These are phyloP conservation scores for Candida methanosorbosa DNA, from an alignment of 805 yeast species.

Conservation along the genomic window DNA sequence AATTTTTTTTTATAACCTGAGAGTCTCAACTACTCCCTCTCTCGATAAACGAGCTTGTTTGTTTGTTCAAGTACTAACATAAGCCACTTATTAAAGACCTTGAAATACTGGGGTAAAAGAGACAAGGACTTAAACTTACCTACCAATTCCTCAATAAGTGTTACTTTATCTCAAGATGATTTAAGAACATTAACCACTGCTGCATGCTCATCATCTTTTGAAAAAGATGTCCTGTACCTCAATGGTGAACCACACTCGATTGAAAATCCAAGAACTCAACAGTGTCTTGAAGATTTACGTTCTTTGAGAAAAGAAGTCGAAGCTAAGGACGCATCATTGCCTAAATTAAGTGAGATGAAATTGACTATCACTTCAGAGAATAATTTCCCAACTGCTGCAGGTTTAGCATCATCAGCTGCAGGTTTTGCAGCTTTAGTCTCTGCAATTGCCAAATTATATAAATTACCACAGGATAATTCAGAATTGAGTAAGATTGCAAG, in stretches of 20 bases:
- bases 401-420: constrained; percentile 95
- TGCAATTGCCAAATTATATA: constrained; percentile 78
- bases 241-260: constrained; percentile 80
- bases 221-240: constrained; percentile 67
- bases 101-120: constrained; percentile 98
- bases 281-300: constrained; percentile 73
- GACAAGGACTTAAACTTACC: constrained; percentile 85
- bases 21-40: too few relatives aligned
- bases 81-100: constrained; percentile 37
- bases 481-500: constrained; percentile 92
- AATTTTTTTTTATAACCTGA: too few relatives aligned
- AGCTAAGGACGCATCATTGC: constrained; percentile 39
- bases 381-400: constrained; percentile 99
- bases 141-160: constrained; percentile 92
- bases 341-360: constrained; percentile 53
- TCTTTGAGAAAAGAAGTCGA: constrained; percentile 57
- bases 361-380: constrained; percentile 85
- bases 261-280: constrained; percentile 51
- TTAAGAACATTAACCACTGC: constrained; percentile 89
- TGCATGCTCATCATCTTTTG: constrained; percentile 49
- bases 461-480: constrained; percentile 76
- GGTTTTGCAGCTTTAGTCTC: constrained; percentile 95
- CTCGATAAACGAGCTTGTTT: background rate
- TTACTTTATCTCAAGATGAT: constrained; percentile 86
- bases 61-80: constrained; percentile 3